Percentiles rank a stretch among this genome's conserved stretches.
These are phyloP conservation scores for Phytophthora lateralis DNA, from an alignment of 352 stramenopile genomes.

Conservation along the genomic window DNA sequence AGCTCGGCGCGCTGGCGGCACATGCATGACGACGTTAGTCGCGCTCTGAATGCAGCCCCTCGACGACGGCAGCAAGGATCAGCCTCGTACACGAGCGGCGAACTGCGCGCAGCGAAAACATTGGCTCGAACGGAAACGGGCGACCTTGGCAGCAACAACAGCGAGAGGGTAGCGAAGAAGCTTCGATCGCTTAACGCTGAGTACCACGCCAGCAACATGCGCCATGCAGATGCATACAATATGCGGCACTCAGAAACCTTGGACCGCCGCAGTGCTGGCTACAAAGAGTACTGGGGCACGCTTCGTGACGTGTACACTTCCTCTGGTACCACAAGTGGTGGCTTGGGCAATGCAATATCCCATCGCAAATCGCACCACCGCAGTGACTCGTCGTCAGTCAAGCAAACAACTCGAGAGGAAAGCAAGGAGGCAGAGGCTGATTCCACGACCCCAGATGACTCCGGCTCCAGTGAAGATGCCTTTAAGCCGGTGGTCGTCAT, in stretches of 20 bases:
- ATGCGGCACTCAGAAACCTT: slow-evolving; percentile 41
- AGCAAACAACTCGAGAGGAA: slow-evolving; percentile 5
- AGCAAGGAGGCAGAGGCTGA: slow-evolving; percentile 51
- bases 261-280: slow-evolving; percentile 57
- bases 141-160: slow-evolving; percentile 64
- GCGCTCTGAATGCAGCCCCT: slow-evolving; percentile 42
- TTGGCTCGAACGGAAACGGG: slow-evolving; percentile 51
- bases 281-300: slow-evolving; percentile 80
- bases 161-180: slow-evolving; percentile 70
- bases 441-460: slow-evolving; percentile 63
- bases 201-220: slow-evolving; percentile 67
- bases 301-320: slow-evolving; percentile 68
- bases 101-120: slow-evolving; percentile 36
- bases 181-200: slow-evolving; percentile 76
- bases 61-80: slow-evolving; percentile 32
- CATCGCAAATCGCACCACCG: slow-evolving; percentile 26
- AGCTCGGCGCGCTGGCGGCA: slow-evolving; percentile 58
- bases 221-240: slow-evolving; percentile 41
- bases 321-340: slow-evolving; percentile 20
- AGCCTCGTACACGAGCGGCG: slow-evolving; percentile 37
- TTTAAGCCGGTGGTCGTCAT: slow-evolving; percentile 52
- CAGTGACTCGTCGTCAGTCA: slow-evolving; percentile 6
- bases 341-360: slow-evolving; percentile 8
- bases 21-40: slow-evolving; percentile 79
- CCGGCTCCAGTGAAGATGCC: slow-evolving; percentile 41